phyloP scores from a whole-genome alignment of 176 grass and related monocot species.

The Oropetium thomaeum region DNA sequence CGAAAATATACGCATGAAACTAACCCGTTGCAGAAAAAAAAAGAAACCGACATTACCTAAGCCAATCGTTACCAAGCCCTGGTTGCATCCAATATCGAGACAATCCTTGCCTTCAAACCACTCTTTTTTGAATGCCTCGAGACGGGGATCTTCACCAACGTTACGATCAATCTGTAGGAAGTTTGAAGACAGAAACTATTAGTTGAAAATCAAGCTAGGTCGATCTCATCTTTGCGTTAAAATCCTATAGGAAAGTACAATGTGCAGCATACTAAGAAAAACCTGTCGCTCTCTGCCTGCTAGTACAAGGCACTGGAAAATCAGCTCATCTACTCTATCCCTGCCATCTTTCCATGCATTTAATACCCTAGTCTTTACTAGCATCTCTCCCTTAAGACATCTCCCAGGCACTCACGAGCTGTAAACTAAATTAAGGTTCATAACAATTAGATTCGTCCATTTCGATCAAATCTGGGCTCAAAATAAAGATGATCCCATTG shows the following conservation, averaged over 20 bases:
- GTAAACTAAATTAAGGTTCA: not conserved
- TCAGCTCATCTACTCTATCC: not conserved
- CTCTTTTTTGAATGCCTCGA: slow-evolving; percentile 65
- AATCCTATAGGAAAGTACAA: not conserved
- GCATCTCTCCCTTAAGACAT: not conserved
- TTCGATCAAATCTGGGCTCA: not conserved
- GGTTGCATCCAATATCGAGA: slow-evolving; percentile 95
- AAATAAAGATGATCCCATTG: not conserved
- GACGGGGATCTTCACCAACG: slow-evolving; percentile 76
- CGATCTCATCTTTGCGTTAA: not conserved
- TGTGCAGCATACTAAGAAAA: not conserved
- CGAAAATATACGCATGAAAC: not conserved
- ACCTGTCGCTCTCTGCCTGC: not conserved
- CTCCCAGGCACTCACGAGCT: not conserved
- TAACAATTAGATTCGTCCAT: not conserved
- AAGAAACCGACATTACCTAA: slow-evolving; percentile 49
- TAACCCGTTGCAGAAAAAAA: not conserved
- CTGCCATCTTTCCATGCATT: not conserved
- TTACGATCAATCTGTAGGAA: slow-evolving; percentile 57
- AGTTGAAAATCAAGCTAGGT: not conserved
- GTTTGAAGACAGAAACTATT: not conserved
- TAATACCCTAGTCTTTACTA: not conserved
- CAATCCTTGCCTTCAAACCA: slow-evolving; percentile 98
- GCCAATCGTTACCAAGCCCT: slow-evolving; percentile 77
- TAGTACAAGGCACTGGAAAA: not conserved